phyloP scores from a whole-genome alignment of 768 basidiomycete genomes.

The Auricularia cornea region DNA sequence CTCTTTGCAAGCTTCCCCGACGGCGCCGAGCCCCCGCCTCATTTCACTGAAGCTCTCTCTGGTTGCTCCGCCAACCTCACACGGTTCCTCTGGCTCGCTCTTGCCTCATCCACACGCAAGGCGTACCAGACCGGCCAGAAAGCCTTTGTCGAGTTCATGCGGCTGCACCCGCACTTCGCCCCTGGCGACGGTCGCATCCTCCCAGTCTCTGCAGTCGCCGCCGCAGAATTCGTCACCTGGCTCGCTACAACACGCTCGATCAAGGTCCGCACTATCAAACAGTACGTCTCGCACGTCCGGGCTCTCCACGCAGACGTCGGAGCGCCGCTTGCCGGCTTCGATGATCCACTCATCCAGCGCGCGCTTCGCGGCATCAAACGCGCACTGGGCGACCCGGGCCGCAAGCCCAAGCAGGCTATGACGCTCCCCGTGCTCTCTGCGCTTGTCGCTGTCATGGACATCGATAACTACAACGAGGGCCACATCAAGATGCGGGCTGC shows the following conservation, averaged over 20 bases:
- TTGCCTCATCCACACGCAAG: slow-evolving; percentile 21
- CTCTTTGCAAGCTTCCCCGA: slow-evolving; percentile 15
- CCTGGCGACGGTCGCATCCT: slow-evolving; percentile 3
- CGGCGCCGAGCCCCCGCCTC: slow-evolving; percentile 11
- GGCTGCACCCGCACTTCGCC: not conserved
- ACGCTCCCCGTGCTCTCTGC: slow-evolving; percentile 17
- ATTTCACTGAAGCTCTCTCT: slow-evolving; percentile 12
- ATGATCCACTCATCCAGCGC: slow-evolving; percentile 11
- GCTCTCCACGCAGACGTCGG: too few relatives aligned
- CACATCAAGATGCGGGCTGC: slow-evolving; percentile 10
- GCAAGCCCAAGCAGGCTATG: slow-evolving; percentile 21
- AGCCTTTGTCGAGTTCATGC: slow-evolving; percentile 22
- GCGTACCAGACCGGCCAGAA: slow-evolving; percentile 25
- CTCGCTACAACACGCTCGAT: not conserved
- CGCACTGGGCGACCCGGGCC: slow-evolving; percentile 18
- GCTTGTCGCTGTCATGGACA: not conserved
- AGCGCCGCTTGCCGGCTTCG: too few relatives aligned
- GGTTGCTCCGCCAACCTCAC: slow-evolving; percentile 10
- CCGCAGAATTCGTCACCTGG: too few relatives aligned
- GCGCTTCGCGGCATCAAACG: slow-evolving; percentile 27
- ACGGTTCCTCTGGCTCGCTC: slow-evolving; percentile 25
- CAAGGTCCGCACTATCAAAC: too few relatives aligned
- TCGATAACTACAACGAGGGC: not conserved
- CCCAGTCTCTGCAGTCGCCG: slow-evolving; percentile 3
- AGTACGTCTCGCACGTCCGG: too few relatives aligned